These are phyloP conservation scores for Quercus phellos DNA, from an alignment of 331 rosid genomes.

Conservation along the genomic window DNA sequence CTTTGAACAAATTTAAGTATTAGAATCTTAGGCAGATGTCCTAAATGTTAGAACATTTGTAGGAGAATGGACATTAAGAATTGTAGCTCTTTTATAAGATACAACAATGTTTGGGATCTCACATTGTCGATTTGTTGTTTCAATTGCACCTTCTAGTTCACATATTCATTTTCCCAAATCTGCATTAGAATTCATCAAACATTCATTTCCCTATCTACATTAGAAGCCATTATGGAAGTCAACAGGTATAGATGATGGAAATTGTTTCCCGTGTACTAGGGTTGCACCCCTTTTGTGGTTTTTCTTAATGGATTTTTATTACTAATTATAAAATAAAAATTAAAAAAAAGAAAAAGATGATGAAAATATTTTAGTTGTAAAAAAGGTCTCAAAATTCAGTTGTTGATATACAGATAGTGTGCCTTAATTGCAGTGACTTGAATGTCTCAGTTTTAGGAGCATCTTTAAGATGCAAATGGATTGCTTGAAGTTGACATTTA, in stretches of 20 bases:
- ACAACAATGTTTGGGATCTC: no score
- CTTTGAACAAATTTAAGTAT: neutral
- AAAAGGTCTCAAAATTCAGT: neutral
- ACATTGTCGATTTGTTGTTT: no score
- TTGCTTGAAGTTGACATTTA: no score
- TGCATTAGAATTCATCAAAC: neutral
- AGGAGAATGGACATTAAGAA: no score
- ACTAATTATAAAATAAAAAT: no score
- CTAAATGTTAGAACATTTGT: no score
- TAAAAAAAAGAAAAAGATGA: neutral
- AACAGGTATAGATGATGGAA: neutral
- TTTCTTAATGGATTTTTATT: no score
- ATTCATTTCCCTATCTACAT: neutral
- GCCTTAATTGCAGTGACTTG: neutral
- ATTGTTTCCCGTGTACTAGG: no score
- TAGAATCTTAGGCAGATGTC: neutral
- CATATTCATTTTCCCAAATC: neutral
- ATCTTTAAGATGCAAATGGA: neutral
- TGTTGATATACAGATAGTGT: neutral
- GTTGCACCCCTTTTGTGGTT: no score
- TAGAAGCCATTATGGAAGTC: neutral
- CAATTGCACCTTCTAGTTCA: no score
- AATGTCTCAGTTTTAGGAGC: neutral
- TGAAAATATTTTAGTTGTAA: neutral
- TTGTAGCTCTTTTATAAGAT: no score